Evolutionary conservation across 257 asterid genomes (phyloP), one percentile per base, ranked within the genome.

Genomic region (Eustoma russellianum): DNA sequence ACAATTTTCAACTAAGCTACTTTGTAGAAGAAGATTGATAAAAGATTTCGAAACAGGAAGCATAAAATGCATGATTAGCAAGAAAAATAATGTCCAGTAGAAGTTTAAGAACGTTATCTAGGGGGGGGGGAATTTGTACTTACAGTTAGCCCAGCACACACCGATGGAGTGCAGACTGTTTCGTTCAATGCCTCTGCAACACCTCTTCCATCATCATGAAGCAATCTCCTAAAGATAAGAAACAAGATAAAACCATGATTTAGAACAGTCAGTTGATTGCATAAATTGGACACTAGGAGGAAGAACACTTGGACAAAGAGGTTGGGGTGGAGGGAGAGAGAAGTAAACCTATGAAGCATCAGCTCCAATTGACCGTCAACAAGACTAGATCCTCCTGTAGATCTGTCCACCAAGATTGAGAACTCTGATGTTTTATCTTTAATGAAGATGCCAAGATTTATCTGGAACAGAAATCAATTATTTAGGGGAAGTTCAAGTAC

Each of bases 381-480:
- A 46, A 83, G 71, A 68, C 97, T 89, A 30, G 95, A 81, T 65
- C 97, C 97, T 62, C 95, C 95, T 14, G 83, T 86, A 41, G 97
- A 74, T 68, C 97, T 79, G 62, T 89, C 97, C 61, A 86, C 97
- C 80, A 89, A 83, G 71, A 89, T 71, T 2, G 97, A 89, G 68
- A 89, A 60, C 75, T 83, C 97, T 11, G 80, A 77, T 59, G 24
- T 74, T 48, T 72, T 47, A 50, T 89, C 97, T 66, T 89, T 83
- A 64, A 83, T 70, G 79, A 75, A 89, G 53, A 78, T 74, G 58
- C 97, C 97, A 53, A 79, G 97, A 76, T 86, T 89, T 52, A 89
- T 81, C 97, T 89, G 83, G 43, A 38, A 38, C 12, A 38, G 3
- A 41, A 53, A 41, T 12, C 41, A 55, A 41, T 15, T 24, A 24